Conservation (phyloP, 768 basidiomycete genomes). For the Lentinus tigrinus region DNA sequence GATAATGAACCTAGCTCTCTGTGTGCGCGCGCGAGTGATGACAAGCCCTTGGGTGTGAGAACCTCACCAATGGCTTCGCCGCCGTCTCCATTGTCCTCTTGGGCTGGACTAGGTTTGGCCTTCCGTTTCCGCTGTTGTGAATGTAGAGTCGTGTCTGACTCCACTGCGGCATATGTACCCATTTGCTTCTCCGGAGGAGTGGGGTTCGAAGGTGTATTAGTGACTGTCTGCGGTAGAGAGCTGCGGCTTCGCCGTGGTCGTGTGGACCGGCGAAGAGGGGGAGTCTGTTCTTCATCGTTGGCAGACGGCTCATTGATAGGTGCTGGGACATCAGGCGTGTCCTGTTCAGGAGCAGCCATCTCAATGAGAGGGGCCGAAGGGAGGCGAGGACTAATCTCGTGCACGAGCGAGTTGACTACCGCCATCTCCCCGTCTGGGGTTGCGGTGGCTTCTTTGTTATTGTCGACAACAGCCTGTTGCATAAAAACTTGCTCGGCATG, state of each 20-base stretch:
- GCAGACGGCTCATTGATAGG: not conserved
- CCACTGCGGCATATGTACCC: not conserved
- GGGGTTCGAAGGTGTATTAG: not conserved
- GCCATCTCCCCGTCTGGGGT: conserved; percentile 13
- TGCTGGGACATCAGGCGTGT: not conserved
- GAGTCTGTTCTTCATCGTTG: conserved; percentile 1
- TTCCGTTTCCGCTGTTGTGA: conserved; percentile 15
- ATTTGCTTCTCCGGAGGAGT: not conserved
- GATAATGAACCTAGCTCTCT: conserved; percentile 57
- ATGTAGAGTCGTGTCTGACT: not conserved
- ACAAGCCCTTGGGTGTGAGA: not conserved
- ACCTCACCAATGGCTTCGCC: not conserved
- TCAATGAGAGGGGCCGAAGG: not conserved
- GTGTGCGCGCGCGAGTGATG: conserved; percentile 12
- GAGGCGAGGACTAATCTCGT: not conserved
- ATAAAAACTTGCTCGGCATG: not conserved
- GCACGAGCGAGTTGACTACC: conserved; percentile 5
- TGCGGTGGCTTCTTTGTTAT: not conserved
- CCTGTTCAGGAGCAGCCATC: not conserved
- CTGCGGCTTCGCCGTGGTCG: conserved; percentile 15
- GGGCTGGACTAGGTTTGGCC: not conserved
- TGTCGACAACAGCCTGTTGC: not conserved
- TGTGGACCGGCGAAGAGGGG: conserved; percentile 17
- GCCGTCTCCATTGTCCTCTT: not conserved
- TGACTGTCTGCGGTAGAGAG: conserved; percentile 4